Evolutionary conservation across 257 asterid species (phyloP).

Genomic region (Asclepias syriaca): DNA sequence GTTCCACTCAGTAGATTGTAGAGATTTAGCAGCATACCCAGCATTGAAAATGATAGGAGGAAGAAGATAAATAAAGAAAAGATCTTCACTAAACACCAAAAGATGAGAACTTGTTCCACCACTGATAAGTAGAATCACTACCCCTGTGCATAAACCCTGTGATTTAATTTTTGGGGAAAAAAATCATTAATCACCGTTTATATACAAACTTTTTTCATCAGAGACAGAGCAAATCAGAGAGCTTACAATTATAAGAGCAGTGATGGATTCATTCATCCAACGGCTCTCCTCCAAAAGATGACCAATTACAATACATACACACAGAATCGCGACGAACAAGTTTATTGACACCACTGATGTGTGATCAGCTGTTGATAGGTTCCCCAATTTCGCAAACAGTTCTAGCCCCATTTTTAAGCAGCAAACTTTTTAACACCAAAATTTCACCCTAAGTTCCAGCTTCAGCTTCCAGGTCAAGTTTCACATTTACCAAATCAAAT

Average conservation of each 20-base stretch:
- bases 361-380: constrained; percentile 53
- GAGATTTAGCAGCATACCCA: constrained; percentile 48
- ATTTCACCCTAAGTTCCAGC: constrained; percentile 4
- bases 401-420: constrained; percentile 40
- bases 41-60: constrained; percentile 99
- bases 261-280: constrained; percentile 98
- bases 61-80: constrained; percentile 94
- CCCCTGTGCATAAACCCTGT: constrained; percentile 90
- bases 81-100: constrained; percentile 89
- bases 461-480: constrained; percentile 12
- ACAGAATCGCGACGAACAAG: constrained; percentile 74
- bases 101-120: constrained; percentile 84
- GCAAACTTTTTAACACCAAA: constrained; percentile 15
- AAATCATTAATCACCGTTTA: background rate
- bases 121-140: constrained; percentile 67
- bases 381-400: constrained; percentile 27
- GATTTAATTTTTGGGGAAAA: background rate
- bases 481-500: constrained; percentile 14
- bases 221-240: constrained; percentile 7
- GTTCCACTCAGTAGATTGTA: background rate
- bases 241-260: constrained; percentile 71
- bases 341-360: constrained; percentile 74
- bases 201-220: background rate
- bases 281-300: constrained; percentile 92
- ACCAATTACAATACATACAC: constrained; percentile 86